phyloP scores from a whole-genome alignment of 306 rosid species.

The Cotoneaster glaucophyllus region DNA sequence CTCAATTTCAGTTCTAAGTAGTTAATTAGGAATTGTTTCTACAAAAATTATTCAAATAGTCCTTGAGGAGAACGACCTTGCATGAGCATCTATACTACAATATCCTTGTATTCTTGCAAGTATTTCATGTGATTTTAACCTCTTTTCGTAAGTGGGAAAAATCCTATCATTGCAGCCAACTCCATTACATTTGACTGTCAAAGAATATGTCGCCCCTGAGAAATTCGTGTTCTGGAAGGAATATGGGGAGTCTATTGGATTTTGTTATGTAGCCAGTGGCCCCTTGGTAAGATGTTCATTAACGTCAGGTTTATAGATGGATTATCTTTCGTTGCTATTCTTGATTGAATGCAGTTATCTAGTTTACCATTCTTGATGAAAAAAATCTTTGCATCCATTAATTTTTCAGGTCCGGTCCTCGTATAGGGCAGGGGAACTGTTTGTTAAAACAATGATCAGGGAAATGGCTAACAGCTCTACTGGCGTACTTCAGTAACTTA shows the following conservation, averaged over 20 bases:
- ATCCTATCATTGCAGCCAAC: no score
- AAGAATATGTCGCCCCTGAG: slow-evolving; percentile 82
- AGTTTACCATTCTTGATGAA: not conserved
- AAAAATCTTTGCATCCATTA: not conserved
- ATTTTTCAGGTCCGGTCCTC: slow-evolving; percentile 80
- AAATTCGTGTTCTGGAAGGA: slow-evolving; percentile 89
- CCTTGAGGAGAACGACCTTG: no score
- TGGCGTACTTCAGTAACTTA: not conserved
- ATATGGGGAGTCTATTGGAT: slow-evolving; percentile 92
- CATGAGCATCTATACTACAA: no score
- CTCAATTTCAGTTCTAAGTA: no score
- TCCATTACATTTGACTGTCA: slow-evolving; percentile 88
- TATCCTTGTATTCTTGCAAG: no score
- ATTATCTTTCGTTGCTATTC: slow-evolving; percentile 4
- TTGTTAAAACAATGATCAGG: slow-evolving; percentile 75
- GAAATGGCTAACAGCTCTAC: slow-evolving; percentile 37
- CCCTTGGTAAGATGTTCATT: slow-evolving; percentile 65
- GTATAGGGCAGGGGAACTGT: slow-evolving; percentile 94
- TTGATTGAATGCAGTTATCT: not conserved
- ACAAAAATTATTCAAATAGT: no score
- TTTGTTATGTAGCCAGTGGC: slow-evolving; percentile 91
- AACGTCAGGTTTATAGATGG: not conserved
- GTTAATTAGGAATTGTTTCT: no score
- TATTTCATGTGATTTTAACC: no score
- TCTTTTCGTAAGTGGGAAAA: no score